Percentiles rank a stretch among this genome's conserved stretches.
Conservation (phyloP, 257 asterid genomes). For the Ballota nigra region DNA sequence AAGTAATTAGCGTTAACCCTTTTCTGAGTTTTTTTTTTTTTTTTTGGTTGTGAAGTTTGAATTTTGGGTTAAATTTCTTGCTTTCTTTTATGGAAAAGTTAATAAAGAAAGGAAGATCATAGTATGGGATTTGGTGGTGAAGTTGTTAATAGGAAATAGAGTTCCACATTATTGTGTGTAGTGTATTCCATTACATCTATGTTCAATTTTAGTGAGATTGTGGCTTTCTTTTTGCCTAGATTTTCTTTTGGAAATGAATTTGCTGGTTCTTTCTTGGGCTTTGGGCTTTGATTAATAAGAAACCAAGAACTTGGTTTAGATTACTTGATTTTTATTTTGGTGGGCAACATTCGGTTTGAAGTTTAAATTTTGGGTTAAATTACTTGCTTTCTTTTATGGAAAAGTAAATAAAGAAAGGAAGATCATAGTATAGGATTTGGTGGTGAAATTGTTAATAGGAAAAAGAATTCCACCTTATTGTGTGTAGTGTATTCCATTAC, state of each 20-base stretch:
- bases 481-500: background rate
- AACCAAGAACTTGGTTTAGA: no score
- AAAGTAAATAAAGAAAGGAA: background rate
- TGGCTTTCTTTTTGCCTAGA: background rate
- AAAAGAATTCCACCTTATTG: background rate
- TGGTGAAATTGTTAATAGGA: background rate
- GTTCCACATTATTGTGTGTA: background rate
- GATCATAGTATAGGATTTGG: background rate
- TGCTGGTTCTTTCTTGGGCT: background rate
- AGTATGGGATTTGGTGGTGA: background rate
- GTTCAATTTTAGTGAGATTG: background rate
- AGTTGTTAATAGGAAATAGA: background rate
- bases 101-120: background rate
- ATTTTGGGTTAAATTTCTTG: background rate
- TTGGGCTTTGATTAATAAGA: background rate
- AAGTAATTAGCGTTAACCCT: constrained; percentile 41
- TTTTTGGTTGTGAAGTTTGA: background rate
- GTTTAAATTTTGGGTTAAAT: background rate
- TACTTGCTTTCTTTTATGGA: background rate
- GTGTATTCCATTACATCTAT: background rate
- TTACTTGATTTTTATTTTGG: background rate
- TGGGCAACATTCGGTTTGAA: no score
- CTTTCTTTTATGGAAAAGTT: background rate
- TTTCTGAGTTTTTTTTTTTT: background rate
- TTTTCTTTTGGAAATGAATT: background rate